Percentiles rank a stretch among this genome's conserved stretches.
Evolutionary conservation across 169 alveolate species (phyloP).

Genomic region (Plasmodium adleri): DNA sequence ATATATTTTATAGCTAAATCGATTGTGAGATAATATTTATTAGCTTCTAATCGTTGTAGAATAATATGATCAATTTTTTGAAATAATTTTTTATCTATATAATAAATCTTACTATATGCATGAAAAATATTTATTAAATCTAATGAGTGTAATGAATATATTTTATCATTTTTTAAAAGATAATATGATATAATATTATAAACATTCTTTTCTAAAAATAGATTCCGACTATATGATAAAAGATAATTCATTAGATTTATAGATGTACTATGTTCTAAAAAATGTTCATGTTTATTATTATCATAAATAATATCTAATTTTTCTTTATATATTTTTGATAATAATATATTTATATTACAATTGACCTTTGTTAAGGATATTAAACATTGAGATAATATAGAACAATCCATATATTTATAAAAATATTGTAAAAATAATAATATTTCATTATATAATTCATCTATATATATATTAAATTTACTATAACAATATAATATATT

Average conservation of each 20-base stretch:
- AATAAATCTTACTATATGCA: constrained; percentile 73
- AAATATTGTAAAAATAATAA: constrained; percentile 50
- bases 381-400: constrained; percentile 46
- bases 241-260: constrained; percentile 56
- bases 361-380: constrained; percentile 45
- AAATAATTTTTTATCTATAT: constrained; percentile 41
- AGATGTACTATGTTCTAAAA: constrained; percentile 21
- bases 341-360: constrained; percentile 43
- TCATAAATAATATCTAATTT: background rate
- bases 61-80: constrained; percentile 34
- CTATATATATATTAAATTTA: constrained; percentile 61
- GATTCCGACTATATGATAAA: constrained; percentile 31
- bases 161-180: constrained; percentile 11
- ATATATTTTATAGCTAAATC: constrained; percentile 62
- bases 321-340: constrained; percentile 29
- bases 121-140: constrained; percentile 65
- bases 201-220: constrained; percentile 37
- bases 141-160: constrained; percentile 18
- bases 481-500: constrained; percentile 39
- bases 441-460: constrained; percentile 62
- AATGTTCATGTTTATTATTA: background rate
- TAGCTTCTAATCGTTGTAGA: constrained; percentile 19
- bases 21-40: constrained; percentile 31
- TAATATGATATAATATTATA: constrained; percentile 35
- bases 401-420: constrained; percentile 39